phyloP scores from a whole-genome alignment of 768 basidiomycete species.

The Boletus vinaceobasis region DNA sequence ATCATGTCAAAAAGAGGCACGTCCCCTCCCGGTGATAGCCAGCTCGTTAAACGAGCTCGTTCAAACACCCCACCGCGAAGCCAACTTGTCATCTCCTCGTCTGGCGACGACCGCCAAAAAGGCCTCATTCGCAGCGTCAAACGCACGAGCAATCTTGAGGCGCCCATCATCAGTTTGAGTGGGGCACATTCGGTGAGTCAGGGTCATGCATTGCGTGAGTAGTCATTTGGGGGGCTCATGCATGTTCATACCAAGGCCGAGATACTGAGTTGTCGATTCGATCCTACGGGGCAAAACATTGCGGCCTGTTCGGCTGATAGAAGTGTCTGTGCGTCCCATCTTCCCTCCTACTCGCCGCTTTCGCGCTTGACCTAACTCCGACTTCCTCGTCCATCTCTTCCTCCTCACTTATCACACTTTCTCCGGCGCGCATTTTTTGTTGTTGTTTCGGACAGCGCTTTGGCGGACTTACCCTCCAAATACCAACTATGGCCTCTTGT shows the following conservation, averaged over 20 bases:
- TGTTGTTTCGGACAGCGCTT: conserved; percentile 47
- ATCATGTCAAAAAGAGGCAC: conserved; percentile 70
- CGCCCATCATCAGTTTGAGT: conserved; percentile 88
- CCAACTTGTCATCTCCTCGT: conserved; percentile 76
- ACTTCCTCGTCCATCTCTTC: neutral
- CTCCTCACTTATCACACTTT: neutral
- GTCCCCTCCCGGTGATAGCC: conserved; percentile 51
- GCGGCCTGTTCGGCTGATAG: conserved; percentile 91
- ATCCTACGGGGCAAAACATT: conserved; percentile 89
- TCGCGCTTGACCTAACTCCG: neutral
- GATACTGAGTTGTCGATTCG: conserved; percentile 89
- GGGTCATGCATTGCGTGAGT: too few relatives aligned
- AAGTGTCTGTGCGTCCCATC: conserved; percentile 69
- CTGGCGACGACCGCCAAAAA: conserved; percentile 68
- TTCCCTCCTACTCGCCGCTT: neutral
- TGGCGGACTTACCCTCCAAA: conserved; percentile 93
- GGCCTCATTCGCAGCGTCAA: conserved; percentile 82
- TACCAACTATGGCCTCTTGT: conserved; percentile 85
- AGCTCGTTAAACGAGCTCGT: conserved; percentile 61
- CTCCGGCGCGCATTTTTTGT: neutral
- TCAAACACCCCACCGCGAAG: conserved; percentile 50
- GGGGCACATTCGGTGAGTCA: conserved; percentile 82
- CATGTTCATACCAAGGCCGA: conserved; percentile 53
- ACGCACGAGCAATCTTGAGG: conserved; percentile 89
- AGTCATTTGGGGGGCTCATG: neutral